Base-by-base conservation (phyloP, 2,329 filamentous ascomycete species). In the Leptographium radiaticola region DNA sequence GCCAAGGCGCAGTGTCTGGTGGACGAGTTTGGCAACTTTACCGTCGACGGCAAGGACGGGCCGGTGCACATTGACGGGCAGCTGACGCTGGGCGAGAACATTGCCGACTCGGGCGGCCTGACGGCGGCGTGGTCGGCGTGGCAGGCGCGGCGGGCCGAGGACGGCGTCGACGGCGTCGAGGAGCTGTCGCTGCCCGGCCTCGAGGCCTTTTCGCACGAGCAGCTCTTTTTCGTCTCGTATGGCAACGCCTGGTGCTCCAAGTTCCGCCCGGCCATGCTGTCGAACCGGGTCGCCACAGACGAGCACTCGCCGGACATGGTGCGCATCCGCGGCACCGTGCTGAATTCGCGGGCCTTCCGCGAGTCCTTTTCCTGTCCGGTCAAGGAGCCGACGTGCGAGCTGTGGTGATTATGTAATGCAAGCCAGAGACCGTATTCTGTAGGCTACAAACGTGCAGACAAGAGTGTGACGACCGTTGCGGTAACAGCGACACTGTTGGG, bases 41-140 rank as follows among this genome's bases (percentile, higher is more conserved):
- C 76, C 0, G 72, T 85, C 13, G 69, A 71, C 0, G 78, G 76
- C 0, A 71, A 77, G 12, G 73, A 82, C 40, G 77, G 71, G 1
- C 75, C 74, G 5, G 68, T 84, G 0, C 75, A 81, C 56, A 76
- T 86, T 53, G 81, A 84, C 55, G 84, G 83, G 11, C 70, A 69
- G 30, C 69, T 80, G 15, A 87, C 83, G 0, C 68, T 86, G 2
- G 80, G 78, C 20, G 84, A 87, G 67, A 87, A 87, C 62, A 83
- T 87, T 61, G 83, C 83, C 1, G 84, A 87, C 64, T 80, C 83
- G 1, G 83, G 83, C 16, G 84, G 84, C 15, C 63, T 87, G 0
- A 72, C 75, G 9, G 78, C 81, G 0, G 73, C 81, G 0, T 87
- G 79, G 62, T 70, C 75, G 30, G 82, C 83, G 0, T 88, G 84